Conservation (phyloP, 345 rosid species). For the Eucalyptus viminalis region DNA sequence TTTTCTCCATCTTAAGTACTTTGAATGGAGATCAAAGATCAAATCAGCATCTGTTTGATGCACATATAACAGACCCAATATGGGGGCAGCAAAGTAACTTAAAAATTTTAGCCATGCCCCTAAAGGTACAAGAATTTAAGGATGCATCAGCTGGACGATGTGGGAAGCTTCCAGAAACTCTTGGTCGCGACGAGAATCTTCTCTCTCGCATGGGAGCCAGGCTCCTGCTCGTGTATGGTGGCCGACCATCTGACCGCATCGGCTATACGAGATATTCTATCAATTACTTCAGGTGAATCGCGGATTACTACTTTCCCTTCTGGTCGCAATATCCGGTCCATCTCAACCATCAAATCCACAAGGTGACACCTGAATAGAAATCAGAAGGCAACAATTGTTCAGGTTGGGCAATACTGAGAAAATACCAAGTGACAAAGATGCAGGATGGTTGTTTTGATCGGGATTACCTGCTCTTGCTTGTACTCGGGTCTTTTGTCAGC, state of each 20-base stretch:
- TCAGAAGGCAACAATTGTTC: background rate
- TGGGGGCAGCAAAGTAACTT: background rate
- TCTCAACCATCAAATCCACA: constrained; percentile 91
- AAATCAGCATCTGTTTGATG: background rate
- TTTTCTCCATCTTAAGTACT: background rate
- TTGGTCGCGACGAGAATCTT: constrained; percentile 70
- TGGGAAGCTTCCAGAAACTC: constrained; percentile 43
- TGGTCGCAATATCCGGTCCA: constrained; percentile 88
- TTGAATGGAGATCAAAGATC: background rate
- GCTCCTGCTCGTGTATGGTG: constrained; percentile 61
- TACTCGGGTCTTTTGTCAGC: constrained; percentile 33
- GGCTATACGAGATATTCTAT: constrained; percentile 56
- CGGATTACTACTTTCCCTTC: constrained; percentile 72
- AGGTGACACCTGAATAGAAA: constrained; percentile 62
- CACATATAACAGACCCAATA: background rate
- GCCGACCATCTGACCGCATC: constrained; percentile 68
- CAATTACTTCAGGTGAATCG: constrained; percentile 81
- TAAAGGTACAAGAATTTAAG: background rate
- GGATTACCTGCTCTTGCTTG: constrained; percentile 42
- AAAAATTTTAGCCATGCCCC: background rate
- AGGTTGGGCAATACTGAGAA: background rate
- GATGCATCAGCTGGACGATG: background rate
- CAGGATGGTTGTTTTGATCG: background rate
- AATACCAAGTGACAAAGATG: background rate
- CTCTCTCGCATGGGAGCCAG: constrained; percentile 71